Evolutionary conservation across 2,329 filamentous ascomycete species (phyloP).

Genomic region (Penicillium sp.): DNA sequence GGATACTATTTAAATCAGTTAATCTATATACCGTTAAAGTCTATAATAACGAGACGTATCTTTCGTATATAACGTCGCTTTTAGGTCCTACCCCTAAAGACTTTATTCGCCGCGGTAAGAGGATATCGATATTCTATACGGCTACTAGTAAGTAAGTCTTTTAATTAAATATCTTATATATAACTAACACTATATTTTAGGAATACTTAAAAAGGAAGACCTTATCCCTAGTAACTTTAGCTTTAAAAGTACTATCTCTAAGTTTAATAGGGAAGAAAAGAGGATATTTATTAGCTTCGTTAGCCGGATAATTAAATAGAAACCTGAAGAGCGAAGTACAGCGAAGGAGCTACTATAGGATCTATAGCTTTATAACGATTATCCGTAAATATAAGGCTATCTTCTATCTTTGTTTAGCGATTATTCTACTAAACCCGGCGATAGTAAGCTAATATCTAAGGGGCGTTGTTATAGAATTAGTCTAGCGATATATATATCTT

Average conservation of each 20-base stretch:
- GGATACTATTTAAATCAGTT: slow-evolving; percentile 27
- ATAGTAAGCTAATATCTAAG: too few species aligned
- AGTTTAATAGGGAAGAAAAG: slow-evolving; percentile 24
- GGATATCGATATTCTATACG: slow-evolving; percentile 16
- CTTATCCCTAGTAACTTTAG: slow-evolving; percentile 7
- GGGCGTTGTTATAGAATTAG: too few species aligned
- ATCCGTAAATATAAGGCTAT: too few species aligned
- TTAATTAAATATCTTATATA: not conserved
- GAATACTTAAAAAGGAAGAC: slow-evolving; percentile 10
- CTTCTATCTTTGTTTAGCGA: too few species aligned
- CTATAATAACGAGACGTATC: slow-evolving; percentile 30
- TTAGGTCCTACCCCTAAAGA: slow-evolving; percentile 29
- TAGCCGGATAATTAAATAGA: too few species aligned
- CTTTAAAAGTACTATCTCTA: slow-evolving; percentile 16
- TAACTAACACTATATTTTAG: slow-evolving; percentile 4
- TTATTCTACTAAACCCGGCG: too few species aligned
- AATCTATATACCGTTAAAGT: slow-evolving; percentile 19
- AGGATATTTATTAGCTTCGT: too few species aligned
- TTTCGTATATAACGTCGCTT: slow-evolving; percentile 34
- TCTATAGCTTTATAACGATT: too few species aligned
- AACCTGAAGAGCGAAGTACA: too few species aligned
- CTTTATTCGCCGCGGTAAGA: slow-evolving; percentile 27
- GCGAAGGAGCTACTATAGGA: too few species aligned
- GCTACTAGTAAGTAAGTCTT: slow-evolving; percentile 4
- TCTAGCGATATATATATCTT: too few species aligned